A percentile compares a stretch with the other conserved stretches of the same genome.
These are phyloP conservation scores for Fusarium sublunatum DNA, from an alignment of 2,329 filamentous ascomycete genomes.

Conservation along the genomic window DNA sequence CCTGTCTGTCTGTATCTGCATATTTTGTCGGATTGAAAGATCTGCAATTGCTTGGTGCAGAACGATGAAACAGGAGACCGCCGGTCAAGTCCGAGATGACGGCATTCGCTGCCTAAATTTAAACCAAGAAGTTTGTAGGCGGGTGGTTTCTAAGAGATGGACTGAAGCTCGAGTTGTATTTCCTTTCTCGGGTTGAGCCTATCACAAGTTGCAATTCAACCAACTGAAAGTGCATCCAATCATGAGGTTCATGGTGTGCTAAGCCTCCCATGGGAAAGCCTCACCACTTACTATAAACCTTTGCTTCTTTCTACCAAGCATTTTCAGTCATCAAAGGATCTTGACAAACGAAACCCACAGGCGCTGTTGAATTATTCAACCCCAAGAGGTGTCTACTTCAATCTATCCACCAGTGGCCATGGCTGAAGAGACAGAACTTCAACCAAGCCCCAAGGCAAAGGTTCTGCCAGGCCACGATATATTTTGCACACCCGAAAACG, in stretches of 20 bases:
- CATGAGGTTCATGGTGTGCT: not conserved
- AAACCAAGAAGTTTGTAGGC: too few species aligned
- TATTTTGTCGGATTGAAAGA: not conserved
- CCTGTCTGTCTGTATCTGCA: not conserved
- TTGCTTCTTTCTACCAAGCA: too few species aligned
- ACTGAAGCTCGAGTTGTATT: too few species aligned
- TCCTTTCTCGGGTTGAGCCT: too few species aligned
- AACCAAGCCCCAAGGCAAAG: not conserved
- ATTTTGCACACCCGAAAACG: slow-evolving; percentile 26
- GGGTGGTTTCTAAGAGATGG: too few species aligned
- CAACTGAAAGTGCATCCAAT: not conserved
- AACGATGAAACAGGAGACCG: not conserved
- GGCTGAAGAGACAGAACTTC: not conserved
- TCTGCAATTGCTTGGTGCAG: not conserved
- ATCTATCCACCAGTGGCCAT: not conserved
- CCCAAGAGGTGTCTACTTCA: too few species aligned
- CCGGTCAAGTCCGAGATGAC: not conserved
- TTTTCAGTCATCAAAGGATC: too few species aligned
- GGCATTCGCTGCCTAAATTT: too few species aligned
- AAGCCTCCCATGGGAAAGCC: not conserved
- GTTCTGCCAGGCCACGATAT: slow-evolving; percentile 15
- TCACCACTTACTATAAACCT: too few species aligned
- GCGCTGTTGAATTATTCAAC: not conserved
- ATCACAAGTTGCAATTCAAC: too few species aligned
- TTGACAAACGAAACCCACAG: not conserved